A percentile compares a stretch with the other conserved stretches of the same genome.
Conservation (phyloP, 1,139 yeast species). For the Saccharomyces uvarum region DNA sequence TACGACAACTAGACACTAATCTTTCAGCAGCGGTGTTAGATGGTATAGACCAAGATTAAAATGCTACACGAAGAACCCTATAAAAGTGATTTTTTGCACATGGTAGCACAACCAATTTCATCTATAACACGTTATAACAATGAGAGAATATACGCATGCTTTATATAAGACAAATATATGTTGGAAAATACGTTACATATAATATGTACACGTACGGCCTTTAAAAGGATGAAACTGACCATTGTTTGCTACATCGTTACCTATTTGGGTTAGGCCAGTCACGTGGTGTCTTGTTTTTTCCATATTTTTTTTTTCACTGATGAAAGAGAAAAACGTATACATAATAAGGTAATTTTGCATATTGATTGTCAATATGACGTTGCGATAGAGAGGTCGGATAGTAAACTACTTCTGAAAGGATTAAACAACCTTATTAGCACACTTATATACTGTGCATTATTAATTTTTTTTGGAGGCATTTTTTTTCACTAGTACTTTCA, state of each 20-base stretch:
- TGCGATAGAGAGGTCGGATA: background rate
- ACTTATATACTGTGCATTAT: background rate
- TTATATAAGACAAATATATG: background rate
- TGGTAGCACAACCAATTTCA: background rate
- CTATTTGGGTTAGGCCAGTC: background rate
- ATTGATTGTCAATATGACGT: background rate
- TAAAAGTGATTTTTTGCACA: background rate
- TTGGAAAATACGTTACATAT: background rate
- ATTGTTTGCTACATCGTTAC: background rate
- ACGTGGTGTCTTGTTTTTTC: background rate
- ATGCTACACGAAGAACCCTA: background rate
- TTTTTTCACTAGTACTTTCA: background rate
- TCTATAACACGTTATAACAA: background rate
- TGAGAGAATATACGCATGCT: background rate
- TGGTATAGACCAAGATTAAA: background rate
- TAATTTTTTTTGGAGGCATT: background rate
- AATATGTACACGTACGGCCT: background rate
- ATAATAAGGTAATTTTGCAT: background rate
- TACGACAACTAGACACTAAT: slow-evolving; percentile 2
- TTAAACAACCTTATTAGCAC: background rate
- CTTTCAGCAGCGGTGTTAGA: slow-evolving; percentile 1
- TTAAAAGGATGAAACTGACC: background rate
- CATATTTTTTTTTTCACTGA: background rate
- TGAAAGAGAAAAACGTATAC: background rate
- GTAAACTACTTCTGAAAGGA: background rate